phyloP scores from a whole-genome alignment of 305 asterid species.

The Stenogyne calaminthoides region DNA sequence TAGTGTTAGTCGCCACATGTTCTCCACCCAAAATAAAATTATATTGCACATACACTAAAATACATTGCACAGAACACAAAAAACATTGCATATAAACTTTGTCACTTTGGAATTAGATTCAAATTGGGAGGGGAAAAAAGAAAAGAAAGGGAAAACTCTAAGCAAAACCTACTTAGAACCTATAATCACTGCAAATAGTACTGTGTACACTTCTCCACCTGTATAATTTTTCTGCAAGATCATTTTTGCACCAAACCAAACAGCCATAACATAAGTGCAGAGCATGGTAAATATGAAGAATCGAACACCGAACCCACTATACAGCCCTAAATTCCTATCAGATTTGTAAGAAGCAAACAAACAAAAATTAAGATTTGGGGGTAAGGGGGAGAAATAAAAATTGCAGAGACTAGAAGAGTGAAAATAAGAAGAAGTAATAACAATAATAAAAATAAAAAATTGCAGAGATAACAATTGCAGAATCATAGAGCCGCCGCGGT shows the following conservation, averaged over 20 bases:
- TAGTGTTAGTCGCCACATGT: too few relatives aligned
- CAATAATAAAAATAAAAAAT: too few relatives aligned
- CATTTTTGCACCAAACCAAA: slow-evolving; percentile 41
- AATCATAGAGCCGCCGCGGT: too few relatives aligned
- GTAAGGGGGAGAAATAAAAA: too few relatives aligned
- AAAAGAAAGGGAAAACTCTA: neutral
- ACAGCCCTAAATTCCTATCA: slow-evolving; percentile 11
- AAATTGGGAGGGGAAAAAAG: neutral
- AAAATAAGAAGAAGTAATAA: too few relatives aligned
- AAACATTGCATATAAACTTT: too few relatives aligned
- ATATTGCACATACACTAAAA: too few relatives aligned
- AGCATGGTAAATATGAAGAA: slow-evolving; percentile 9
- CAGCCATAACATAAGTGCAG: slow-evolving; percentile 34
- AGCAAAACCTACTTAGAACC: slow-evolving; percentile 35
- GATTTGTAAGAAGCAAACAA: slow-evolving; percentile 35
- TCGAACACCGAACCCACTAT: slow-evolving; percentile 32
- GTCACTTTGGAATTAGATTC: neutral
- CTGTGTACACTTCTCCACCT: slow-evolving; percentile 36
- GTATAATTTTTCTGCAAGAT: slow-evolving; percentile 35
- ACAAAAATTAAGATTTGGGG: too few relatives aligned
- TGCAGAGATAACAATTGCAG: too few relatives aligned
- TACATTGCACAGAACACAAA: too few relatives aligned
- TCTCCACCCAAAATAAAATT: too few relatives aligned
- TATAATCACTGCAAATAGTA: slow-evolving; percentile 30
- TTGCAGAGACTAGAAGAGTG: too few relatives aligned